These are phyloP conservation scores for Ogataea methanolica DNA, from an alignment of 805 yeast species.

Conservation along the genomic window DNA sequence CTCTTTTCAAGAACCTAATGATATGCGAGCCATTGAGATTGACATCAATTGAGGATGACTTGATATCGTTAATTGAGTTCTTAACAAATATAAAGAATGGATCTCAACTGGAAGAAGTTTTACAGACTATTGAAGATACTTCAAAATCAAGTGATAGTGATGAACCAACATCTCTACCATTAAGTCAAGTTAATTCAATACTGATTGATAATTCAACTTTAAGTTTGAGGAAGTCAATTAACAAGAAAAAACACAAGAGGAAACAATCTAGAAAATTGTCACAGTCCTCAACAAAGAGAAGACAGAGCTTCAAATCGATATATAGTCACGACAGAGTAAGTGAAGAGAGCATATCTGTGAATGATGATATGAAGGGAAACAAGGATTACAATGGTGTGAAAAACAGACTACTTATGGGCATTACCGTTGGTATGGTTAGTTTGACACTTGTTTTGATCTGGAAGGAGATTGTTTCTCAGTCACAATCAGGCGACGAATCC, in stretches of 20 bases:
- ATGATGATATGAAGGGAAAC: neutral
- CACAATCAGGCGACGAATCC: neutral
- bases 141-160: constrained; percentile 6
- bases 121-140: too few species aligned
- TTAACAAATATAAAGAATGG: constrained; percentile 7
- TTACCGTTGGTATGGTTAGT: constrained; percentile 27
- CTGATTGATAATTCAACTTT: constrained; percentile 16
- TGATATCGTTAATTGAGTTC: constrained; percentile 29
- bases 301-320: neutral
- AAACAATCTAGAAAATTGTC: neutral
- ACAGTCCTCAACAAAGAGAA: constrained; percentile 1
- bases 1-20: constrained; percentile 17
- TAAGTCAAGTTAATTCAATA: constrained; percentile 15
- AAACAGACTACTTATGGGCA: constrained; percentile 20
- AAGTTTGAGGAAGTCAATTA: too few species aligned
- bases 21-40: constrained; percentile 31
- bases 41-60: constrained; percentile 25
- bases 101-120: too few species aligned
- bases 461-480: constrained; percentile 13
- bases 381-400: constrained; percentile 8
- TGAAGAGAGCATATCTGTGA: neutral
- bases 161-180: too few species aligned
- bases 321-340: neutral
- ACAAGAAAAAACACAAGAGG: constrained; percentile 3
- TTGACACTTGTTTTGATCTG: constrained; percentile 26